Percentiles rank a stretch among this genome's conserved stretches.
phyloP scores from a whole-genome alignment of 306 rosid species.

The Malus sieversii region DNA sequence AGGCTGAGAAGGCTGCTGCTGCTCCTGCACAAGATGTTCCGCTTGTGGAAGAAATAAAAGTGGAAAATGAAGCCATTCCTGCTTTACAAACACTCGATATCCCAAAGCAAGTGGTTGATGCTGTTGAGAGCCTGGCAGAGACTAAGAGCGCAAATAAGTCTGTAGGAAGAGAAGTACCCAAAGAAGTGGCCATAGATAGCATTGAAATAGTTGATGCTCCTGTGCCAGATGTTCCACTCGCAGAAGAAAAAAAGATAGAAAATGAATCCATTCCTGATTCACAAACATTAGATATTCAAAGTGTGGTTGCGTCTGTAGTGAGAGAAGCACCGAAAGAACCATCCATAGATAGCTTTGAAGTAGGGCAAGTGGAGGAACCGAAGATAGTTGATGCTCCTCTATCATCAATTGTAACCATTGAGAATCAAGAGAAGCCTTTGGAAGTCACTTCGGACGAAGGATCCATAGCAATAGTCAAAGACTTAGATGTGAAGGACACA shows the following conservation, averaged over 20 bases:
- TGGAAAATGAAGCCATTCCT: constrained; percentile 23
- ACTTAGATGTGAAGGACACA: constrained; percentile 18
- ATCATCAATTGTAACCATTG: constrained; percentile 15
- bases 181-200: constrained; percentile 1
- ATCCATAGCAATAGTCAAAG: not conserved
- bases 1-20: constrained; percentile 19
- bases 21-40: constrained; percentile 19
- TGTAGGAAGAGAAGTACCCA: constrained; percentile 13
- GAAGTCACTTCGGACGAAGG: constrained; percentile 19
- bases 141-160: not conserved
- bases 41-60: constrained; percentile 11
- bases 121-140: constrained; percentile 4
- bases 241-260: constrained; percentile 17
- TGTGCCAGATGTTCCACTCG: constrained; percentile 10
- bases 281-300: not conserved
- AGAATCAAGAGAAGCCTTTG: constrained; percentile 12
- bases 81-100: constrained; percentile 11
- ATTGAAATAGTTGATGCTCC: constrained; percentile 1
- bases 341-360: constrained; percentile 6
- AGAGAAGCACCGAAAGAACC: constrained; percentile 18
- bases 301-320: not conserved
- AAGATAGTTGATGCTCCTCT: constrained; percentile 20
- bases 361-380: constrained; percentile 25
- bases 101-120: constrained; percentile 17
- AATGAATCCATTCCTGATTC: constrained; percentile 27